A percentile compares a stretch with the other conserved stretches of the same genome.
These are phyloP conservation scores for Boletus reticuloceps DNA, from an alignment of 768 basidiomycete species.

Conservation along the genomic window DNA sequence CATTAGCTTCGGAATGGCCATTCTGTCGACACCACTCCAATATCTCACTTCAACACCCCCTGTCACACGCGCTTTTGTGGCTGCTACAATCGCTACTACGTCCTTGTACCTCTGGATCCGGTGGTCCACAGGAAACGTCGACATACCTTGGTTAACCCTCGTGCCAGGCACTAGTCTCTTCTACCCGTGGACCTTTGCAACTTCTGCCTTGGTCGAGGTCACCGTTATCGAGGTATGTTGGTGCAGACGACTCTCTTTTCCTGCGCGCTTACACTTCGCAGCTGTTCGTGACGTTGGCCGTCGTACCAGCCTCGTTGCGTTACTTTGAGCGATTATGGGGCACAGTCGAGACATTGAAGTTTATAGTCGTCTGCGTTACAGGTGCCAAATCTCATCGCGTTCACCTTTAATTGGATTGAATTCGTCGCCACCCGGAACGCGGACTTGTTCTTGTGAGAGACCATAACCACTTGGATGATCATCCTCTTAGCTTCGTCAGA, in stretches of 20 bases:
- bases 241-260: neutral
- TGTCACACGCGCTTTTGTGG: conserved; percentile 71
- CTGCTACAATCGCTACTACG: conserved; percentile 55
- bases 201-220: conserved; percentile 83
- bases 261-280: conserved; percentile 31
- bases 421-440: conserved; percentile 66
- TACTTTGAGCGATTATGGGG: conserved; percentile 98
- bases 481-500: conserved; percentile 40
- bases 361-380: conserved; percentile 75
- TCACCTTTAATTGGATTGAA: conserved; percentile 88
- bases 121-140: conserved; percentile 47
- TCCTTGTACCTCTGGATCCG: conserved; percentile 62
- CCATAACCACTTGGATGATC: conserved; percentile 3
- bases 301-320: conserved; percentile 78
- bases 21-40: conserved; percentile 69
- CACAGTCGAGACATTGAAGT: conserved; percentile 77
- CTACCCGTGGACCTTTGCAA: conserved; percentile 94
- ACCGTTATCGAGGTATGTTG: conserved; percentile 75
- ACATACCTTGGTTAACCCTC: conserved; percentile 69
- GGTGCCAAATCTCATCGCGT: conserved; percentile 86
- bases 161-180: conserved; percentile 79
- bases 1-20: conserved; percentile 52
- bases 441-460: conserved; percentile 74
- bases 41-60: conserved; percentile 72
- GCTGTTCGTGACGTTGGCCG: conserved; percentile 74